Percentiles rank a stretch among this genome's conserved stretches.
phyloP scores from a whole-genome alignment of 2,329 filamentous ascomycete genomes.

The Xylaria sp. region DNA sequence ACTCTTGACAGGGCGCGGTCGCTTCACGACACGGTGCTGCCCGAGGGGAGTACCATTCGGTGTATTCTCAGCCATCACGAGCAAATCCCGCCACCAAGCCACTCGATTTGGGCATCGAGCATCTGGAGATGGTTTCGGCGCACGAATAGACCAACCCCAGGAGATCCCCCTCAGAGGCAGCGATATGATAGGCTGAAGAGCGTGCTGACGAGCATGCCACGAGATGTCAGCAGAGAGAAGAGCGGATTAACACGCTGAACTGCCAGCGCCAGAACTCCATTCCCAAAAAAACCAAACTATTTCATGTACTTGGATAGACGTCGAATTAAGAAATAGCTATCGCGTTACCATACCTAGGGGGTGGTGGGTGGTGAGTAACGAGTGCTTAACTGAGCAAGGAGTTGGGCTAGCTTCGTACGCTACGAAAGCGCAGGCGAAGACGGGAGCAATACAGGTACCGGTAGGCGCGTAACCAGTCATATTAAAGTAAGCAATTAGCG shows the following conservation, averaged over 20 bases:
- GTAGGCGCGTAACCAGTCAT: background rate
- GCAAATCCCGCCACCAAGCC: background rate
- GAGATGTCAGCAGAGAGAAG: conserved; percentile 6
- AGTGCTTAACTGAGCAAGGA: background rate
- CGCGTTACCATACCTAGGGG: background rate
- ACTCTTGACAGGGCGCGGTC: conserved; percentile 48
- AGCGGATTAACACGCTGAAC: background rate
- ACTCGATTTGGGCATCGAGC: background rate
- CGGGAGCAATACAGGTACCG: background rate
- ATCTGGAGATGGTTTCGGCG: conserved; percentile 4
- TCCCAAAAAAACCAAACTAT: background rate
- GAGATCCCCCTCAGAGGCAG: background rate
- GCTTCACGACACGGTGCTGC: conserved; percentile 42
- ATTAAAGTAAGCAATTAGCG: conserved; percentile 9
- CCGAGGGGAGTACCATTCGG: conserved; percentile 28
- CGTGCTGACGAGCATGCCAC: conserved; percentile 11
- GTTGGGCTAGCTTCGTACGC: background rate
- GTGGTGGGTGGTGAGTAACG: background rate
- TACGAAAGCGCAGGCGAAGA: background rate
- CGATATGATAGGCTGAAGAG: background rate
- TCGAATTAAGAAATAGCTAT: background rate
- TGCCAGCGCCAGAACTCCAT: conserved; percentile 14
- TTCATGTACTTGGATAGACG: background rate
- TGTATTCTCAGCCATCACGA: conserved; percentile 30
- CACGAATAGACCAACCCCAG: background rate